Evolutionary conservation across 805 yeast genomes (phyloP).

Genomic region (Lipomyces anomalus): DNA sequence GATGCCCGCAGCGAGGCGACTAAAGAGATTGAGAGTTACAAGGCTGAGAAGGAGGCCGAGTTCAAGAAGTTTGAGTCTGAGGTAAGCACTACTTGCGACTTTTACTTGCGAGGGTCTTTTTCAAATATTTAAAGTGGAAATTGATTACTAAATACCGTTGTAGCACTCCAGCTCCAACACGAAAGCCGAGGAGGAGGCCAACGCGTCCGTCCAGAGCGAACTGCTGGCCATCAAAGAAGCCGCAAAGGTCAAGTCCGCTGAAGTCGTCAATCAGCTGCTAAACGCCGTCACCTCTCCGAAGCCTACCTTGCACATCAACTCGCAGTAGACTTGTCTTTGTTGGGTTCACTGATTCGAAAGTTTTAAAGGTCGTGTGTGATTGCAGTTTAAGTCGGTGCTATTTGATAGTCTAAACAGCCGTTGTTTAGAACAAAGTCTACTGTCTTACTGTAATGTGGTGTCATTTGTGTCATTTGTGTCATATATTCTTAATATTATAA

Average conservation of each 20-base stretch:
- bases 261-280: constrained; percentile 69
- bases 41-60: constrained; percentile 75
- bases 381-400: too few relatives aligned
- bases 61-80: constrained; percentile 64
- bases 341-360: too few relatives aligned
- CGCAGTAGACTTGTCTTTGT: too few relatives aligned
- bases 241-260: constrained; percentile 55
- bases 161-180: constrained; percentile 68
- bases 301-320: constrained; percentile 80
- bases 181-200: constrained; percentile 74
- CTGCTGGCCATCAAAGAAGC: constrained; percentile 60
- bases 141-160: constrained; percentile 8
- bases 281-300: constrained; percentile 74
- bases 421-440: too few relatives aligned
- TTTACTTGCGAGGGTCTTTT: neutral
- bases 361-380: too few relatives aligned
- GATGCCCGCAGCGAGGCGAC: constrained; percentile 93
- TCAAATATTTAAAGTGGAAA: neutral
- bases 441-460: too few relatives aligned
- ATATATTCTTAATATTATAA: too few relatives aligned
- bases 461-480: too few relatives aligned
- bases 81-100: constrained; percentile 28
- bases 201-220: constrained; percentile 62
- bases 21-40: constrained; percentile 80
- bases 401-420: too few relatives aligned